Conservation (phyloP, 306 rosid genomes). For the Quercus berberidifolia region DNA sequence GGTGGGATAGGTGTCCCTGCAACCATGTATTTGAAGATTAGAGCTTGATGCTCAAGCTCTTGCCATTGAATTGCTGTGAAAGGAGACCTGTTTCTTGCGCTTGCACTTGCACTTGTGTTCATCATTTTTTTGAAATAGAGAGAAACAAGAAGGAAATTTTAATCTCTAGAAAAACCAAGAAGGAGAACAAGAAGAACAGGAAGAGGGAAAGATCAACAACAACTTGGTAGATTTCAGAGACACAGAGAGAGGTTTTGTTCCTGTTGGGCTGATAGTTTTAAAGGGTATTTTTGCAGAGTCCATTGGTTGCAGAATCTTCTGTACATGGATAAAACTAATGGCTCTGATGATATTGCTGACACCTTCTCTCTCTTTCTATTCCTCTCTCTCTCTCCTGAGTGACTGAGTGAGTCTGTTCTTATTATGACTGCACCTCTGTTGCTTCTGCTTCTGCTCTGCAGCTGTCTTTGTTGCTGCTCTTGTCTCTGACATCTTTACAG, state of each 20-base stretch:
- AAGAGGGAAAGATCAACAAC: neutral
- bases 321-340: constrained; percentile 55
- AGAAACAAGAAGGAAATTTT: neutral
- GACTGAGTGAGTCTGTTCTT: constrained; percentile 54
- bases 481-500: constrained; percentile 67
- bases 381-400: constrained; percentile 28
- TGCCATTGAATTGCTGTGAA: constrained; percentile 96
- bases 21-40: constrained; percentile 87
- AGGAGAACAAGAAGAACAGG: neutral
- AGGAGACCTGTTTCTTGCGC: constrained; percentile 53
- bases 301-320: constrained; percentile 41
- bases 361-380: constrained; percentile 22
- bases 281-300: constrained; percentile 25
- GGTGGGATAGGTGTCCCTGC: constrained; percentile 85
- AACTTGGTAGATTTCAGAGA: constrained; percentile 25
- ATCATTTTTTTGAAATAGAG: constrained; percentile 38
- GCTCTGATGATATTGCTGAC: constrained; percentile 50
- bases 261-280: constrained; percentile 21
- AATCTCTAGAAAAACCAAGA: constrained; percentile 7
- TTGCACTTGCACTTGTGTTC: constrained; percentile 34
- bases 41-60: constrained; percentile 97
- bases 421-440: constrained; percentile 85
- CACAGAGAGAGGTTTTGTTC: constrained; percentile 11
- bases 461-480: constrained; percentile 57
- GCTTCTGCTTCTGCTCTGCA: constrained; percentile 57